phyloP scores from a whole-genome alignment of 768 basidiomycete genomes.

The Russula earlei region DNA sequence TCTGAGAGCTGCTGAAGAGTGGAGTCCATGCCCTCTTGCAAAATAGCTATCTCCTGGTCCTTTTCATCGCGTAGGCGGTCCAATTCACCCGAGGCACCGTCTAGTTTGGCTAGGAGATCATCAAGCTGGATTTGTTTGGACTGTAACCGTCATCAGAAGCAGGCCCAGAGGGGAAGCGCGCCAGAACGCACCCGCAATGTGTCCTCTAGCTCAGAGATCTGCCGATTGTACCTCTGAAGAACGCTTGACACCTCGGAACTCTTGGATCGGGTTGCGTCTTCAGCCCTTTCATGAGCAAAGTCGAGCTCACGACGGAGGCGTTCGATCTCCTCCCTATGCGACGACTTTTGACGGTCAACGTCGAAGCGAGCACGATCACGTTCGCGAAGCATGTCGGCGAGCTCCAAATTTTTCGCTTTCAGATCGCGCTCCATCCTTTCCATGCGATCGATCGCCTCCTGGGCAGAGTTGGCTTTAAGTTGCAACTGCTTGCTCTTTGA shows the following conservation, averaged over 20 bases:
- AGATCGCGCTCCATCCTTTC: conserved; percentile 97
- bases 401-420: conserved; percentile 96
- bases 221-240: conserved; percentile 89
- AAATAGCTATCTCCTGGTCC: conserved; percentile 90
- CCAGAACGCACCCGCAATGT: conserved; percentile 63
- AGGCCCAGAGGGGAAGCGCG: not conserved
- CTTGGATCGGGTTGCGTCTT: conserved; percentile 85
- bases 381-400: conserved; percentile 98
- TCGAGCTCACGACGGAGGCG: conserved; percentile 83
- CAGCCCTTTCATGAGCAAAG: conserved; percentile 97
- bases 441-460: conserved; percentile 97
- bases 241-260: conserved; percentile 86
- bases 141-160: conserved; percentile 32
- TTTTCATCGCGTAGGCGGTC: conserved; percentile 88
- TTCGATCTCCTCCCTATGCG: conserved; percentile 92
- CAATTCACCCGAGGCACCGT: conserved; percentile 62
- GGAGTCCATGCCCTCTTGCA: conserved; percentile 91
- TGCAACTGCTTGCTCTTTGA: conserved; percentile 96
- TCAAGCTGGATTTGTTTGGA: conserved; percentile 96
- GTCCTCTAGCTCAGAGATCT: conserved; percentile 93
- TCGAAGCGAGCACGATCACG: conserved; percentile 94
- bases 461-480: conserved; percentile 94
- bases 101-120: conserved; percentile 74
- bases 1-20: conserved; percentile 85
- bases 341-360: conserved; percentile 84